These are phyloP conservation scores for Pleurotus tuoliensis DNA, from an alignment of 768 basidiomycete species.

Conservation along the genomic window DNA sequence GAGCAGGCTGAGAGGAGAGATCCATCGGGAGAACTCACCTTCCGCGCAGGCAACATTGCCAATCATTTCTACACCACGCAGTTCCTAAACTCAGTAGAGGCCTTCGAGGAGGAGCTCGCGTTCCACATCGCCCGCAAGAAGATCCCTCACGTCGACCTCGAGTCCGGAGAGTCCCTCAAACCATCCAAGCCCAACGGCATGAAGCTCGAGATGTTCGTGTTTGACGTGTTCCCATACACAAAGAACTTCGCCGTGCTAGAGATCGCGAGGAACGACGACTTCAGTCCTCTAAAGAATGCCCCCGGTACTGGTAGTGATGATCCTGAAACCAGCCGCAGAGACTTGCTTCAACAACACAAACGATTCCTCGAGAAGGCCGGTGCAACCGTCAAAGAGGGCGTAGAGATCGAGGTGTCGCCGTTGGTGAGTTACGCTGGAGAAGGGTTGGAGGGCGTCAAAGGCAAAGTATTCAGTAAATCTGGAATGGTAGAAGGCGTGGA, in stretches of 20 bases:
- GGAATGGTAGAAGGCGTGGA: conserved; percentile 63
- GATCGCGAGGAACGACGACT: conserved; percentile 85
- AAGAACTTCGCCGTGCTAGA: conserved; percentile 82
- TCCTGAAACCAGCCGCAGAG: conserved; percentile 84
- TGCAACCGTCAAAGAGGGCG: conserved; percentile 62
- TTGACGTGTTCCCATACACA: conserved; percentile 97
- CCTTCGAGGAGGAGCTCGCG: conserved; percentile 84
- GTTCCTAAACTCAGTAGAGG: conserved; percentile 74
- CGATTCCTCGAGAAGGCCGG: conserved; percentile 82
- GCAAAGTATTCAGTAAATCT: conserved; percentile 73
- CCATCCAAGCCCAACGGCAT: conserved; percentile 94
- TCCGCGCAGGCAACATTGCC: conserved; percentile 95
- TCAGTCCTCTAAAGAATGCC: conserved; percentile 96
- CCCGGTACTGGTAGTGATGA: conserved; percentile 89
- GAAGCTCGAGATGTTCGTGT: conserved; percentile 98
- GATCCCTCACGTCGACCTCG: conserved; percentile 78
- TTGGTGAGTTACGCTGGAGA: conserved; percentile 90
- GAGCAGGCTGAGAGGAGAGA: conserved; percentile 82
- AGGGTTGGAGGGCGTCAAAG: conserved; percentile 75
- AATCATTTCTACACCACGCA: conserved; percentile 96
- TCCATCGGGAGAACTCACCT: conserved; percentile 71
- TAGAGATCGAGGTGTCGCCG: conserved; percentile 90
- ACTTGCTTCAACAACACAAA: conserved; percentile 84
- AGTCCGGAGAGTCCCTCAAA: conserved; percentile 66
- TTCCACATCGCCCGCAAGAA: conserved; percentile 99